These are phyloP conservation scores for Micractinium sp. DNA, from an alignment of 139 green algal species.

Conservation along the genomic window DNA sequence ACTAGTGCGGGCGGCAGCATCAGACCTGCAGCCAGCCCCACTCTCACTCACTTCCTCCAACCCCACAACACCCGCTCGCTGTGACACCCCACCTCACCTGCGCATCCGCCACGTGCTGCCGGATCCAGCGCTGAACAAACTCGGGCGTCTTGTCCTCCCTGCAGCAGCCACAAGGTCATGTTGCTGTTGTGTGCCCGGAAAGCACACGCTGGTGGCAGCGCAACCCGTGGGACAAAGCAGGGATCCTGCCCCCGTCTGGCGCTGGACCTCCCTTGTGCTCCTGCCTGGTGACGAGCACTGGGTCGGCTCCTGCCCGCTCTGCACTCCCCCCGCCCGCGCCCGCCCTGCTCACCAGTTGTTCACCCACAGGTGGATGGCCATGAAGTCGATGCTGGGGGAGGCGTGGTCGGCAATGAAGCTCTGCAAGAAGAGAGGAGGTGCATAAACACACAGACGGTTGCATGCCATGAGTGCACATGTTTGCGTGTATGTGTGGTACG, in stretches of 20 bases:
- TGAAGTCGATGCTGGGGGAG: slow-evolving; percentile 50
- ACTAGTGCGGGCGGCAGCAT: too few relatives aligned
- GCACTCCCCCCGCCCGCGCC: not conserved
- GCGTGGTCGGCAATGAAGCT: slow-evolving; percentile 54
- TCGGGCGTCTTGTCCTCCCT: slow-evolving; percentile 30
- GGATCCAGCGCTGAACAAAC: slow-evolving; percentile 49
- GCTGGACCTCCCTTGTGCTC: not conserved
- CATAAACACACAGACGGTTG: not conserved
- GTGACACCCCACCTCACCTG: not conserved
- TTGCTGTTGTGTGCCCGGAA: not conserved
- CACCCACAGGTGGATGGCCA: slow-evolving; percentile 40
- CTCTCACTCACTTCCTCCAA: too few relatives aligned
- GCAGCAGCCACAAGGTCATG: not conserved
- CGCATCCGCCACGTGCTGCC: slow-evolving; percentile 40
- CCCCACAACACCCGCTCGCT: too few relatives aligned
- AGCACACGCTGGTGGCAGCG: not conserved
- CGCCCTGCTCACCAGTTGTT: slow-evolving; percentile 28
- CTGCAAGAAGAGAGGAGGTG: not conserved
- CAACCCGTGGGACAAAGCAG: not conserved
- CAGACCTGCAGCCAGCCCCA: not conserved
- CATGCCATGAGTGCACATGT: too few relatives aligned
- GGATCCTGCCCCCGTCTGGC: too few relatives aligned
- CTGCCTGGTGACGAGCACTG: not conserved
- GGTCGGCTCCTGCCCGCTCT: not conserved
- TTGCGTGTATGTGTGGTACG: too few relatives aligned